Base-by-base conservation (phyloP, 179 eudicot species). In the Amaranthus tricolor region DNA sequence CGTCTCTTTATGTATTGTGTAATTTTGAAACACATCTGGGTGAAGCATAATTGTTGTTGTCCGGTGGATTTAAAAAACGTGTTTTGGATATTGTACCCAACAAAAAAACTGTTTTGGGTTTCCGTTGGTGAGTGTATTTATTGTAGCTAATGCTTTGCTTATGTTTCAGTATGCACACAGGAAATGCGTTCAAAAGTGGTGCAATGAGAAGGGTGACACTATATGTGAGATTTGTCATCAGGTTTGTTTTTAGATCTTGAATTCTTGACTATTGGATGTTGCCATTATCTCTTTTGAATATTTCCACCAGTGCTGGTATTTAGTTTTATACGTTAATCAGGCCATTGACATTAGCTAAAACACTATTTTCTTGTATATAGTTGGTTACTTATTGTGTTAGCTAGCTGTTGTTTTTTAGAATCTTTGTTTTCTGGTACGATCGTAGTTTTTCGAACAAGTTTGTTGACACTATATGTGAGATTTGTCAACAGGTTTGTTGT, bases 201-300 rank as follows among this genome's bases (percentile, higher is more conserved):
- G 96, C 80, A 80, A 89, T 76, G 96, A 90, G 86, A 90, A 90
- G 76, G 88, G 91, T 80, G 89, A 90, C 72, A 83, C 73, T 55
- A 89, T 76, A 69, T 90, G 96, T 77, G 96, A 90, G 85, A 90
- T 90, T 21, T 90, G 96, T 80, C 88, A 85, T 83, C 85, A 90
- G 91, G 93, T 90, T 76, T 70, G 70, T 19, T 44, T 31, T 70
- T 71, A 60, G 68, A 40, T 43, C 24, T 70, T 63, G 19, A 51
- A 31, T 31, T 56, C 19, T 71, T 20, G 56, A 61, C 76, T 44
- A 24, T 51, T 66, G 51, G 56, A 24, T 67, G 67, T 55, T 77
- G 16, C 16, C 45, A 24, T 69, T 61, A 50, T 52, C 6, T 2
- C 11, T 20, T 15, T 43, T 62, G 19, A 7, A 54, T 20, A 9